These are phyloP conservation scores for Tetrapisispora arboricola DNA, from an alignment of 805 yeast genomes.

Conservation along the genomic window DNA sequence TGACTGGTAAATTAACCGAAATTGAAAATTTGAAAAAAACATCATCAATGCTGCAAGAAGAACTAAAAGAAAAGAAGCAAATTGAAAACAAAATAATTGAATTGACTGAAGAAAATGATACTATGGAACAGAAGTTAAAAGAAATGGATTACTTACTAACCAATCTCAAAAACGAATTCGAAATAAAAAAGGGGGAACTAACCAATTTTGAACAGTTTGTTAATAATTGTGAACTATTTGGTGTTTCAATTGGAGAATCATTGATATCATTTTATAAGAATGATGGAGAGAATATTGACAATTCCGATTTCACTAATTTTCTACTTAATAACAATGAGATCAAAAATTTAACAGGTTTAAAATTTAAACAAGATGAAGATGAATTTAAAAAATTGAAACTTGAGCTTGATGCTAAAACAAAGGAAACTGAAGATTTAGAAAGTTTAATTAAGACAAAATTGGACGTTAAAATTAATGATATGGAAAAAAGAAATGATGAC, in stretches of 20 bases:
- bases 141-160: background rate
- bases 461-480: constrained; percentile 7
- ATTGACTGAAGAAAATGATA: background rate
- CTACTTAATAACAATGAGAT: constrained; percentile 3
- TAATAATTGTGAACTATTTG: constrained; percentile 9
- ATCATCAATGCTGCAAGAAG: too few relatives aligned
- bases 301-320: background rate
- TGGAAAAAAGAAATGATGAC: constrained; percentile 2
- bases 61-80: too few relatives aligned
- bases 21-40: too few relatives aligned
- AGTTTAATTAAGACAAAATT: constrained; percentile 10
- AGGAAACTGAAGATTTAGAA: constrained; percentile 3
- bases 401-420: background rate
- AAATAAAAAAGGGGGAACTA: background rate
- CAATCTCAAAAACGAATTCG: background rate
- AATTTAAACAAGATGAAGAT: constrained; percentile 6
- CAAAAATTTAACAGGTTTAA: constrained; percentile 11
- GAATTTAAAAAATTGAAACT: constrained; percentile 1
- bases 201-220: constrained; percentile 6
- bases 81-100: background rate
- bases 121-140: background rate
- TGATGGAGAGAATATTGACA: background rate
- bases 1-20: background rate
- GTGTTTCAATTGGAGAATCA: constrained; percentile 9
- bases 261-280: constrained; percentile 5